phyloP scores from a whole-genome alignment of 345 rosid species.

The Bruguiera parviflora region DNA sequence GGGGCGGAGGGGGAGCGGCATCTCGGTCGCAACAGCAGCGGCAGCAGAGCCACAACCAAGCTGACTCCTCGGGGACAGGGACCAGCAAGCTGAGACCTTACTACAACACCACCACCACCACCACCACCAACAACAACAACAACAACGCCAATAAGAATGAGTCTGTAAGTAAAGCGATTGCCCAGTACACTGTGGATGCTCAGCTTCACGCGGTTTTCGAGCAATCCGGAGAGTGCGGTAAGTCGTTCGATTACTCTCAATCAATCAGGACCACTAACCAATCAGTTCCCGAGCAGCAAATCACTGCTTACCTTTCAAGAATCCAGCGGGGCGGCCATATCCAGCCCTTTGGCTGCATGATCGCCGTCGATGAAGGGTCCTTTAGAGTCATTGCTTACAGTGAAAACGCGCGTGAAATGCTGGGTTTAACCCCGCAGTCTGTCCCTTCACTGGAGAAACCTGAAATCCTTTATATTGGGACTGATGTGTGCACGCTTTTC shows the following conservation, averaged over 20 bases:
- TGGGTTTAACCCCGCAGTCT: constrained; percentile 75
- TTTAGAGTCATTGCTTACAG: constrained; percentile 73
- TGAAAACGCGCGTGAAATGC: constrained; percentile 84
- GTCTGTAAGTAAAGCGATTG: constrained; percentile 79
- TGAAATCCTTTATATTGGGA: constrained; percentile 59
- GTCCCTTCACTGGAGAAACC: constrained; percentile 75
- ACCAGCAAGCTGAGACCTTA: constrained; percentile 36
- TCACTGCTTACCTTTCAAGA: constrained; percentile 72
- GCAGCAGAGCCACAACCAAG: constrained; percentile 18
- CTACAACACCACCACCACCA: constrained; percentile 33
- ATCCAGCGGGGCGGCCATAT: constrained; percentile 92
- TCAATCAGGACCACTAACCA: constrained; percentile 56
- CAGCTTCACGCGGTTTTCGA: constrained; percentile 92
- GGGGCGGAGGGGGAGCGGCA: constrained; percentile 17
- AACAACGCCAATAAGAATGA: constrained; percentile 20
- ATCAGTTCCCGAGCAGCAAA: constrained; percentile 76
- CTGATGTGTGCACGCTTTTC: constrained; percentile 73
- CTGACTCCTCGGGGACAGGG: constrained; percentile 46
- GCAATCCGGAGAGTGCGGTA: constrained; percentile 82
- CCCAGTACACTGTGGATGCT: constrained; percentile 90
- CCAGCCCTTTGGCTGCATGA: constrained; percentile 92
- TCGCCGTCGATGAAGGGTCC: constrained; percentile 68
- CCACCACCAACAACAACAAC: constrained; percentile 8
- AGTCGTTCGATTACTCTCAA: constrained; percentile 79
- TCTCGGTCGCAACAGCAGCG: constrained; percentile 1